These are phyloP conservation scores for Astrothelium subdiscretum DNA, from an alignment of 495 filamentous ascomycete genomes.

Conservation along the genomic window DNA sequence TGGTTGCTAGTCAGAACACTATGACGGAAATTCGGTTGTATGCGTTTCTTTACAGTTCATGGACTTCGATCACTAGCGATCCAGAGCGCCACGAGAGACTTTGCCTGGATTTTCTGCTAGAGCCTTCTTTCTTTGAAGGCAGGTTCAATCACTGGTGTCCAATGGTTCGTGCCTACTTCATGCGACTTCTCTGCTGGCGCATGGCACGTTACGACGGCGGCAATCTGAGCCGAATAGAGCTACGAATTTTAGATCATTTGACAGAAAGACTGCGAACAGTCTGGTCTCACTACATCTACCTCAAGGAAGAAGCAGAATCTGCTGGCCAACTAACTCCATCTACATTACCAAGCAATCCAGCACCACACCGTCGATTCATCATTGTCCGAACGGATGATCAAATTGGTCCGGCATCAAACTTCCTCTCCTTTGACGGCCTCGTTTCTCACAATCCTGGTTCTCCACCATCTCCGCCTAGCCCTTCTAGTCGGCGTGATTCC, in stretches of 20 bases:
- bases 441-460: slow-evolving; percentile 27
- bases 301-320: slow-evolving; percentile 51
- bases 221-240: slow-evolving; percentile 37
- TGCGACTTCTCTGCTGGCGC: slow-evolving; percentile 89
- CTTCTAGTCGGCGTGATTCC: slow-evolving; percentile 10
- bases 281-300: slow-evolving; percentile 70
- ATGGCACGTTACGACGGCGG: slow-evolving; percentile 62
- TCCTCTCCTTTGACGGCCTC: slow-evolving; percentile 56
- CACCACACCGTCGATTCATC: slow-evolving; percentile 79
- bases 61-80: slow-evolving; percentile 60
- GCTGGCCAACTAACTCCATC: slow-evolving; percentile 48
- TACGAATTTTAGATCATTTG: slow-evolving; percentile 54
- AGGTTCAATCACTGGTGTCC: slow-evolving; percentile 97
- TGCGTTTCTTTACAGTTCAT: slow-evolving; percentile 72
- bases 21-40: slow-evolving; percentile 87
- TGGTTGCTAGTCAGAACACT: slow-evolving; percentile 81
- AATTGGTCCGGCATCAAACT: slow-evolving; percentile 33
- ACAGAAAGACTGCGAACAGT: slow-evolving; percentile 56
- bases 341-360: slow-evolving; percentile 73
- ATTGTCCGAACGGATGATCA: slow-evolving; percentile 82
- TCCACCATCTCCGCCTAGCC: slow-evolving; percentile 30
- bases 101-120: slow-evolving; percentile 72
- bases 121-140: slow-evolving; percentile 63
- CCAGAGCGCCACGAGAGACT: slow-evolving; percentile 57
- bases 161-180: slow-evolving; percentile 93